Percentiles rank a stretch among this genome's conserved stretches.
Conservation (phyloP, 345 rosid species). For the Citrus mangshanensis region DNA sequence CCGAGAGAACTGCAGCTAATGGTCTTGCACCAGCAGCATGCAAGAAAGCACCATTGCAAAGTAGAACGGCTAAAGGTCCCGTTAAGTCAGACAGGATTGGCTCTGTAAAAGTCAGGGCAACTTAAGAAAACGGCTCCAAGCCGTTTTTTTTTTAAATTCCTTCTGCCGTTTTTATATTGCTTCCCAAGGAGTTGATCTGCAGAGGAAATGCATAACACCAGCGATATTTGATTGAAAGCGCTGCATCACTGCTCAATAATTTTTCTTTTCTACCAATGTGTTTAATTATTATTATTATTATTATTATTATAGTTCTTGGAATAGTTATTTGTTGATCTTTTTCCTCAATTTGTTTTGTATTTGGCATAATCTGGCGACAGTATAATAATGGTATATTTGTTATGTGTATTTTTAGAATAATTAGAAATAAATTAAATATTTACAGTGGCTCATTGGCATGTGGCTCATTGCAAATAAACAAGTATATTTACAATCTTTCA, state of each 20-base stretch:
- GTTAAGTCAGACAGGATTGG: slow-evolving; percentile 21
- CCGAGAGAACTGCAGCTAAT: slow-evolving; percentile 72
- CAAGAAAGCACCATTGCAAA: slow-evolving; percentile 39
- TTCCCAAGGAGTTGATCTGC: background rate
- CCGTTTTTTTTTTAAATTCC: too few relatives aligned
- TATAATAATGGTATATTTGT: background rate
- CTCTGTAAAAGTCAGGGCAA: slow-evolving; percentile 31
- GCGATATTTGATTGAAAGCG: background rate
- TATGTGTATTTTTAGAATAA: background rate
- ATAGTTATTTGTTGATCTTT: slow-evolving; percentile 11
- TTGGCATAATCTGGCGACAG: background rate
- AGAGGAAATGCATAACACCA: too few relatives aligned
- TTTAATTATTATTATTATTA: background rate
- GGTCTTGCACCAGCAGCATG: slow-evolving; percentile 29
- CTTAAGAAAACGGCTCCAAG: slow-evolving; percentile 18
- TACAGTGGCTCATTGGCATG: background rate
- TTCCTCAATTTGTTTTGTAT: background rate
- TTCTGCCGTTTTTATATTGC: background rate
- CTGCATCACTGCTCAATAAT: background rate
- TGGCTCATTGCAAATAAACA: too few relatives aligned
- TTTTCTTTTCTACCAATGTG: background rate
- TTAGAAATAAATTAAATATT: background rate
- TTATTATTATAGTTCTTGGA: slow-evolving; percentile 2
- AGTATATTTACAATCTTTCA: too few relatives aligned
- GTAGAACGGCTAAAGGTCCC: slow-evolving; percentile 33